Evolutionary conservation across 768 basidiomycete genomes (phyloP), one percentile per base, ranked within the genome.

Genomic region (Trametes punicea): DNA sequence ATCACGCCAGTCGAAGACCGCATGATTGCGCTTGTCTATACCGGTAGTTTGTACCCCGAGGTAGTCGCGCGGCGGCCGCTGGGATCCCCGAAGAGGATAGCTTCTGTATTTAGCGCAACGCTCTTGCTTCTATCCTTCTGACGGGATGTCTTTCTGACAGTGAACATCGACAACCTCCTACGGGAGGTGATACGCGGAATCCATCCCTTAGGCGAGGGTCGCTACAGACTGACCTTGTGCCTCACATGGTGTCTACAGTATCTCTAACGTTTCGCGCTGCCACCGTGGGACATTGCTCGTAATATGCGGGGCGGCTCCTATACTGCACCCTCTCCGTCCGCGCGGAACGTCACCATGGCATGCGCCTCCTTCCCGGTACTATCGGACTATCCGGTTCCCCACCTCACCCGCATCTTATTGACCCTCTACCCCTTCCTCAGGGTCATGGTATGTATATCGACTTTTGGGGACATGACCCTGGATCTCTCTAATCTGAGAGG

Each of bases 401-500:
- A n/a, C n/a, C n/a, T n/a, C n/a, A n/a, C n/a, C n/a, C n/a, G n/a
- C n/a, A n/a, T n/a, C n/a, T n/a, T n/a, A n/a, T n/a, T n/a, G n/a
- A 31, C 53, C 27, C 36, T 47, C 6, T 7, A 21, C 38, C 46
- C 54, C 27, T 42, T 33, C 50, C 40, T 31, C 50, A n/a, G 40
- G 34, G 39, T 51, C 15, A 16, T 16, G n/a, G 5, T n/a, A 36
- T 46, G 27, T 25, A 34, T 13, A 23, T 15, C 4, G 0, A n/a
- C 52, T 51, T 46, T 40, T 40, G 56, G 44, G 49, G 44, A 46
- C 38, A n/a, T 21, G 8, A 50, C 56, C 50, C 50, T 38, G 45
- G 20, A 57, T 57, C 56, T 57, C 8, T 27, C 9, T 2, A 38
- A 51, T 57, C 56, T 51, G 9, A 21, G 47, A 44, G 47, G 52